These are phyloP conservation scores for Pseudogymnoascus sp. DNA, from an alignment of 2,329 filamentous ascomycete species.

Conservation along the genomic window DNA sequence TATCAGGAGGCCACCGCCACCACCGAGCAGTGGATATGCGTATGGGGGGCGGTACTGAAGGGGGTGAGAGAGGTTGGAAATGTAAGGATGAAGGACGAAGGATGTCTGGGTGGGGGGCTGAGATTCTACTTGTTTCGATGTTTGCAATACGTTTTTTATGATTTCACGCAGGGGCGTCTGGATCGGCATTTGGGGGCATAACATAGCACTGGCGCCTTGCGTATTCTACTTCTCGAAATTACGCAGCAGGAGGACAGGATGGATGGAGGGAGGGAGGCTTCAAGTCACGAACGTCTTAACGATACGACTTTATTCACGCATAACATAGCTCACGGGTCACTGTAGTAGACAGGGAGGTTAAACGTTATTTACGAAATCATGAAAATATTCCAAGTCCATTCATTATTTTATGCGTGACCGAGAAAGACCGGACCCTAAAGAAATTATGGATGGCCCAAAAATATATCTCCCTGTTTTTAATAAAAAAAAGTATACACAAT, in stretches of 20 bases:
- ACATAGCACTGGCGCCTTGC: constrained; percentile 2
- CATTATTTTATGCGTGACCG: constrained; percentile 1
- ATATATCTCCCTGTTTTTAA: constrained; percentile 2
- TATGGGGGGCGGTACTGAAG: not conserved
- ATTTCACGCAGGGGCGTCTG: not conserved
- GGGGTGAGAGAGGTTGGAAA: not conserved
- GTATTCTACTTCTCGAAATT: not conserved
- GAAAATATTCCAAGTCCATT: not conserved
- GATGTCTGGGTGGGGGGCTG: not conserved
- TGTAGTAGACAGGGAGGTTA: not conserved
- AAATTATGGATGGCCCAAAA: constrained; percentile 10
- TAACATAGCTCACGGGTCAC: constrained; percentile 8
- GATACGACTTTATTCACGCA: constrained; percentile 1
- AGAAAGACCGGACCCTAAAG: constrained; percentile 1
- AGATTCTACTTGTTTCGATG: constrained; percentile 1
- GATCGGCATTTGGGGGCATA: not conserved
- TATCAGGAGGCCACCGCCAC: not conserved
- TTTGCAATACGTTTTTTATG: not conserved
- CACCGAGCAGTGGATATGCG: not conserved
- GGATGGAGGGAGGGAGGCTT: not conserved
- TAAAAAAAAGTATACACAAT: constrained; percentile 4
- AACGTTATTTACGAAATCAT: not conserved
- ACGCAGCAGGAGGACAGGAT: not conserved
- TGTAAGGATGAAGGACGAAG: not conserved
- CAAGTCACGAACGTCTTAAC: not conserved